Base-by-base conservation (phyloP, 805 yeast species). In the Pichia manshurica region DNA sequence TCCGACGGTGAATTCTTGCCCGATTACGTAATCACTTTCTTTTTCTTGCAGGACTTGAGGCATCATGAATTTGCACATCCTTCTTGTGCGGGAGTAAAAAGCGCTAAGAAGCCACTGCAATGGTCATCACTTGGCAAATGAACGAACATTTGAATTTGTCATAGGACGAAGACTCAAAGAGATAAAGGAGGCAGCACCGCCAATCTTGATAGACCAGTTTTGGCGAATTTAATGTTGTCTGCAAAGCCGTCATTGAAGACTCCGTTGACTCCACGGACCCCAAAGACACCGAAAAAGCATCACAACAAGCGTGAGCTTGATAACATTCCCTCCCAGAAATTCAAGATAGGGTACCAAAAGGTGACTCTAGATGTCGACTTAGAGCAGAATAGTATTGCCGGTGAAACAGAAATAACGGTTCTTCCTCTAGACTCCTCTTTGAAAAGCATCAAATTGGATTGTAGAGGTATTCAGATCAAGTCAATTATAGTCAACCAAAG, bases 271-370 rank as follows among this genome's bases (percentile, higher is more conserved):
- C 52, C 47, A 8, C 41, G 47, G 31, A 56, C 61, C 13, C 59
- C 61, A 6, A 50, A 46, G 39, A 56, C 63, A 1, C 63, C 66
- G 8, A 56, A 53, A 34, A 52, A 51, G 39, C 56, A 54, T 25
- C 58, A 57, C 42, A 54, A 53, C 40, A 56, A 54, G 33, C 53
- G 59, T 40, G 66, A 62, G 8, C 44, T 52, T 9, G 62, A 55
- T 22, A 51, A 54, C 32, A 43, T 54, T 5, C 63, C 66, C 1
- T 48, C 62, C 1, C 82, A 77, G 52, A 61, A 64, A n/a, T 80
- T 86, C 62, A 81, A 77, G 57, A 76, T 91, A 20, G 89, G 91
- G 4, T 95, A 89, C 63, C 97, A 91, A 64, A 77, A 84, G 55
- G 85, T 91, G 13, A 74, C 78, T 22, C 66, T 91, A 17, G 96